Evolutionary conservation across 2,329 filamentous ascomycete species (phyloP).

Genomic region (Dothideomycetes sp.): DNA sequence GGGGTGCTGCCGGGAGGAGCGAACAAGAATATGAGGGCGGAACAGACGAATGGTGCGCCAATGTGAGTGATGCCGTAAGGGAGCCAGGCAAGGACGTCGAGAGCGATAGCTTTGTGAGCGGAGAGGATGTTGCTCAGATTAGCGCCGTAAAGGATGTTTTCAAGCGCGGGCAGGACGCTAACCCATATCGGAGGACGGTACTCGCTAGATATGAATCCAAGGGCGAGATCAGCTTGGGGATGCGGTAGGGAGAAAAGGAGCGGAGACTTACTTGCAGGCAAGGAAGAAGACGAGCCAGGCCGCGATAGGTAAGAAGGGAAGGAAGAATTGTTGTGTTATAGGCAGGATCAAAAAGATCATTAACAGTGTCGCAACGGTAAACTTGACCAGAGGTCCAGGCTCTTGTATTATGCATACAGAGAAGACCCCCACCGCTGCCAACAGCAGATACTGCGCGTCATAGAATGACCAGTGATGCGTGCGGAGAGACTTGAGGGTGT

Average conservation of each 20-base stretch:
- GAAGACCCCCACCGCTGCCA: slow-evolving; percentile 69
- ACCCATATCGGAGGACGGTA: slow-evolving; percentile 94
- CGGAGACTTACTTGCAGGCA: slow-evolving; percentile 69
- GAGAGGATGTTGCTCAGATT: slow-evolving; percentile 95
- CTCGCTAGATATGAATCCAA: slow-evolving; percentile 71
- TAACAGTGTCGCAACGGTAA: slow-evolving; percentile 57
- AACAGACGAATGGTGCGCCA: slow-evolving; percentile 71
- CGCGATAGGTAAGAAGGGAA: slow-evolving; percentile 77
- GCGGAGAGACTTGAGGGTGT: slow-evolving; percentile 67
- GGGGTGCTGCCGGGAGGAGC: slow-evolving; percentile 76
- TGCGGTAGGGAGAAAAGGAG: neutral
- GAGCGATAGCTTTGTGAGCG: slow-evolving; percentile 70
- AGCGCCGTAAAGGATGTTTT: slow-evolving; percentile 93
- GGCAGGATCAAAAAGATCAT: slow-evolving; percentile 68
- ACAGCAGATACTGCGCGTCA: slow-evolving; percentile 74
- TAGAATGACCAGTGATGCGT: slow-evolving; percentile 71
- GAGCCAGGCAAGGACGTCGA: slow-evolving; percentile 86
- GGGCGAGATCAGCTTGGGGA: neutral
- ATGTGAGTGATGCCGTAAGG: slow-evolving; percentile 91
- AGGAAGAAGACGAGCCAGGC: slow-evolving; percentile 89
- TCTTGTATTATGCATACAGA: slow-evolving; percentile 71
- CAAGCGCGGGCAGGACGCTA: slow-evolving; percentile 82
- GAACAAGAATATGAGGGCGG: slow-evolving; percentile 75
- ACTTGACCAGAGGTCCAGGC: slow-evolving; percentile 70
- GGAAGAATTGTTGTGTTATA: slow-evolving; percentile 79